Base-by-base conservation (phyloP, 2,329 filamentous ascomycete species). In the Botryosphaeria agaves region DNA sequence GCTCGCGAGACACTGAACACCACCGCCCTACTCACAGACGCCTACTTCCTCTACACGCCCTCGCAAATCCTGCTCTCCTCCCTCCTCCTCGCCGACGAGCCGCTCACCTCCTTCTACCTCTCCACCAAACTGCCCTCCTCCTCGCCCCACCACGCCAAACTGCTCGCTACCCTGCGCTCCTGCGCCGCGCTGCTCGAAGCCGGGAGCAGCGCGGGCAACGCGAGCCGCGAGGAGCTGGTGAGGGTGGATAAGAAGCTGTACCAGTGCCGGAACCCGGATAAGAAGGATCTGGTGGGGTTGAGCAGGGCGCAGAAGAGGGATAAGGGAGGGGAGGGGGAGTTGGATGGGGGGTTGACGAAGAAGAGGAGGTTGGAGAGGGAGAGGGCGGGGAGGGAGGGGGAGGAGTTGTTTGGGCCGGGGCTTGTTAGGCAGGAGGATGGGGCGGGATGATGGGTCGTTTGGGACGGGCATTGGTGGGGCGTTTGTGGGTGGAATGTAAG, bases 1-100 rank as follows among this genome's bases (percentile, higher is more conserved):
- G 79, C 85, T 0, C 69, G 79, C 25, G 70, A 75, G 14, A 64
- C 82, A 28, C 68, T 91, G 32, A 82, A 82, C 47, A 34, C 47
- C 9, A 79, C 81, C 34, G 80, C 84, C 0, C 61, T 92, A 30
- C 66, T 94, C 36, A 93, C 87, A 16, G 89, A 98, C 45, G 84
- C 72, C n/a, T 95, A 95, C 57, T 94, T 95, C 56, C 77, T 93
- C 53, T 95, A 81, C 56, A 87, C 87, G 0, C 89, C 89, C 0
- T 79, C 81, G 15, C 89, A 98, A 52, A 92, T 95, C 49, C 85
- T 85, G 74, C 66, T 95, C 35, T 76, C 82, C 0, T 74, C 85
- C 0, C 56, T 94, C 17, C 63, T 76, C 9, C 66, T 91, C 30
- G 80, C 76, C 0, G 87, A 95, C 47, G 56, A 62, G 24, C 69